Evolutionary conservation across 768 basidiomycete species (phyloP), one percentile per base, ranked within the genome.

Genomic region (Ephemerocybe angulata): DNA sequence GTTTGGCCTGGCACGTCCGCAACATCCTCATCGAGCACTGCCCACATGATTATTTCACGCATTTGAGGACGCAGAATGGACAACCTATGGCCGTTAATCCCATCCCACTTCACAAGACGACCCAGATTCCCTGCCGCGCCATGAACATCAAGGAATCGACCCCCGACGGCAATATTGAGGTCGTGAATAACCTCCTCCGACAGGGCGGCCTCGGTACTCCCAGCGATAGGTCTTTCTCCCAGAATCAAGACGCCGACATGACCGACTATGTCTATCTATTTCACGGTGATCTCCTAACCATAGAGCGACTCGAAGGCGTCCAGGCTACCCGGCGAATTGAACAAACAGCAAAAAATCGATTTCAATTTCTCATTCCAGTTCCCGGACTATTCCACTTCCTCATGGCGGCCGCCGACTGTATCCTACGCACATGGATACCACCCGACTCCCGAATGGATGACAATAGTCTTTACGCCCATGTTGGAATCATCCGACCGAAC

Each of bases 341-440:
- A 38, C 33, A 41, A 13, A 55, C 48, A 24, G 46, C 54, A 22
- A 42, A 42, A 15, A 40, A 31, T 5, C 31, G 51, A 2, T 55
- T 62, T 21, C 55, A 62, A 38, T 53, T 41, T 10, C 15, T 55
- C 3, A 37, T 58, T 4, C 55, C 53, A 30, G 8, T 57, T 4
- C 56, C 53, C 3, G 61, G 58, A n/a, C 29, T 59, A 8, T 62
- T 62, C 30, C 61, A 62, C 46, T 59, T 49, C 35, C 38, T 55
- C 41, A 62, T 62, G 56, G 61, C 61, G 3, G 57, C 56, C 41
- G 61, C 33, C 2, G 53, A 62, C 41, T 50, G 50, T 2, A 1
- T 59, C 10, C 59, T 55, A 56, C 30, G 44, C 11, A 55, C 42
- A 27, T 59, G 37, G 29, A 47, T 57, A 10, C 58, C 61, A 19